Percentiles rank a stretch among this genome's conserved stretches.
Evolutionary conservation across 139 green algal genomes (phyloP).

Genomic region (Protoeuglena noctilucae): DNA sequence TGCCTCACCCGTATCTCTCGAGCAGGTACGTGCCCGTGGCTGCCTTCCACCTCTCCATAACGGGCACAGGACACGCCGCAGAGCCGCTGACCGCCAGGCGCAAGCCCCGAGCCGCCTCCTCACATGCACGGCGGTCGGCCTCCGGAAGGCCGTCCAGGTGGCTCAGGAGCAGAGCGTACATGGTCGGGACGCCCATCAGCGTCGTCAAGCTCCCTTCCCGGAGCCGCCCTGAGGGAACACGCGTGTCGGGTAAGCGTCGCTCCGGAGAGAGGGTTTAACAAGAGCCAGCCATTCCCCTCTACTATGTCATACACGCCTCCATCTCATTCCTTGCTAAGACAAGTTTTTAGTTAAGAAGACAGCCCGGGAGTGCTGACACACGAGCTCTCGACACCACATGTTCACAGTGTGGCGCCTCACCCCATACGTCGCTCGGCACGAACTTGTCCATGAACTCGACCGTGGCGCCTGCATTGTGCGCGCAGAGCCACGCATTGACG

Average conservation of each 20-base stretch:
- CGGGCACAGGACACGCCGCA: slow-evolving; percentile 60
- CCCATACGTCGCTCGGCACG: slow-evolving; percentile 42
- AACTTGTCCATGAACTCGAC: slow-evolving; percentile 73
- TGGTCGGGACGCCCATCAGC: slow-evolving; percentile 94
- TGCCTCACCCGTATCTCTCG: no score
- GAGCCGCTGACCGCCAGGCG: slow-evolving; percentile 74
- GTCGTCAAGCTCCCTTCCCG: no score
- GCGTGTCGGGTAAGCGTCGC: no score
- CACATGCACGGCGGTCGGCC: slow-evolving; percentile 15
- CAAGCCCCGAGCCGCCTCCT: slow-evolving; percentile 24
- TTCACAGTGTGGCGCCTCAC: no score
- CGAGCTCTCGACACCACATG: no score
- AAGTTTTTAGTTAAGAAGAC: no score
- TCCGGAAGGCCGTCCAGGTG: slow-evolving; percentile 29
- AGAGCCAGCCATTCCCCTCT: no score
- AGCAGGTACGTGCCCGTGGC: slow-evolving; percentile 7
- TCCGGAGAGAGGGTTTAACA: no score
- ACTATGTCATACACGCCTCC: no score
- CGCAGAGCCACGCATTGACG: slow-evolving; percentile 73
- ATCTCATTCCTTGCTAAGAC: no score
- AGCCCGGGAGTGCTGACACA: no score
- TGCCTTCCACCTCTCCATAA: slow-evolving; percentile 56
- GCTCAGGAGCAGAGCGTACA: slow-evolving; percentile 75
- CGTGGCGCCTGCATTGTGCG: slow-evolving; percentile 40
- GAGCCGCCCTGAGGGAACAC: no score